Evolutionary conservation across 371 early-diverging fungal genomes (phyloP).

Genomic region (Conidiobolus incongruus): DNA sequence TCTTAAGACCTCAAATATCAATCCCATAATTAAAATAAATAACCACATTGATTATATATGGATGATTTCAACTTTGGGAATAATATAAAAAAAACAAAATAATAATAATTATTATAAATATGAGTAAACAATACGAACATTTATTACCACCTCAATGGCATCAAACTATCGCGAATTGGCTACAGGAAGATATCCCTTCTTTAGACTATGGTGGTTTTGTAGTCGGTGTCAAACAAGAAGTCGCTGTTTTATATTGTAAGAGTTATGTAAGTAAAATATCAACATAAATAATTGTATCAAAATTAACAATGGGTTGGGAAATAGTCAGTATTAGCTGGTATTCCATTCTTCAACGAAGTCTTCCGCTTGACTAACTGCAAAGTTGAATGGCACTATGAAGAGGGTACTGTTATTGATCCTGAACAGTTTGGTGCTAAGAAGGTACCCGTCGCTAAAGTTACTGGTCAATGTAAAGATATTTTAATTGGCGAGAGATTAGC

Average conservation of each 20-base stretch:
- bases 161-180: conserved; percentile 42
- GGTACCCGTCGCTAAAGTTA: conserved; percentile 43
- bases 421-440: conserved; percentile 15
- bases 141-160: conserved; percentile 56
- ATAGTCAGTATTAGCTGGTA: conserved; percentile 76
- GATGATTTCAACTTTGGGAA: too few relatives aligned
- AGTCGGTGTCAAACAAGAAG: conserved; percentile 71
- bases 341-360: conserved; percentile 87
- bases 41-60: too few relatives aligned
- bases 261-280: conserved; percentile 30
- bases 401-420: conserved; percentile 55
- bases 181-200: conserved; percentile 84
- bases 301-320: too few relatives aligned
- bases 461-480: conserved; percentile 62
- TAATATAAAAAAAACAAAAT: not conserved
- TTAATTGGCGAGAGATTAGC: conserved; percentile 88
- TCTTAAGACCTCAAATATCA: too few relatives aligned
- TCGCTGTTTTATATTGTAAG: conserved; percentile 72
- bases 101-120: not conserved
- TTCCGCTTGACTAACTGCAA: conserved; percentile 76
- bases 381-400: conserved; percentile 63
- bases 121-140: conserved; percentile 10
- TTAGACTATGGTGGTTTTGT: conserved; percentile 96
- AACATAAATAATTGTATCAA: too few relatives aligned
- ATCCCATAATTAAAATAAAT: too few relatives aligned